Conservation (phyloP, 139 green algal species). For the Chlorella sorokiniana region DNA sequence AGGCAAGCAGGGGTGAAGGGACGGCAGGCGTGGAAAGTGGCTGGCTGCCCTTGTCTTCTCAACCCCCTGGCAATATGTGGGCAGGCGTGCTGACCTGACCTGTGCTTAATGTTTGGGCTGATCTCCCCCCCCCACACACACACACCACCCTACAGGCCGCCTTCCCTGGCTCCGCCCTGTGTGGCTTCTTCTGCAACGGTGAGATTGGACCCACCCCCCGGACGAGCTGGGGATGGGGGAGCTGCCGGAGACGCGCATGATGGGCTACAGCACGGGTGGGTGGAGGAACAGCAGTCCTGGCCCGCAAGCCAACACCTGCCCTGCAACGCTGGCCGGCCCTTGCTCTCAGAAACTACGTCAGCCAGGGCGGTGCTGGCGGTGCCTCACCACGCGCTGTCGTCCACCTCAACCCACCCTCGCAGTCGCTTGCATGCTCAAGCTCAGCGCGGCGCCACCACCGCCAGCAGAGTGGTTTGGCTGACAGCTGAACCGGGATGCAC, state of each 20-base stretch:
- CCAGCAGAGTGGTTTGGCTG: neutral
- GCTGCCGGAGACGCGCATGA: neutral
- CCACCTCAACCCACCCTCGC: too few relatives aligned
- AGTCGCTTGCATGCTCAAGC: conserved; percentile 25
- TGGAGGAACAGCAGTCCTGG: neutral
- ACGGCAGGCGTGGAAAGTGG: too few relatives aligned
- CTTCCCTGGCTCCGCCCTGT: neutral
- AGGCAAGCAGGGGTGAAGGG: conserved; percentile 30
- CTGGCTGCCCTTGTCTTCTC: too few relatives aligned
- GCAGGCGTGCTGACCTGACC: too few relatives aligned
- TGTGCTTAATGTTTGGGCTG: too few relatives aligned
- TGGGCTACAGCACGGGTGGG: conserved; percentile 31
- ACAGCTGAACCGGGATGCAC: neutral
- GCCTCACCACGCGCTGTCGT: too few relatives aligned
- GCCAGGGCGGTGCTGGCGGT: too few relatives aligned
- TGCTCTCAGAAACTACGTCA: too few relatives aligned
- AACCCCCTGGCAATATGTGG: too few relatives aligned
- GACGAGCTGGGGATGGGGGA: conserved; percentile 18
- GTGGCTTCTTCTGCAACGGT: conserved; percentile 27
- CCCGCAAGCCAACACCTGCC: too few relatives aligned
- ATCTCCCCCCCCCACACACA: too few relatives aligned
- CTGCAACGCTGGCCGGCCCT: too few relatives aligned
- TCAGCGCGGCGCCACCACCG: neutral
- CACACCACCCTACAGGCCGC: neutral
- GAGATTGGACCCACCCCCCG: conserved; percentile 16